Evolutionary conservation across 495 filamentous ascomycete species (phyloP).

Genomic region (Extremus antarcticus): DNA sequence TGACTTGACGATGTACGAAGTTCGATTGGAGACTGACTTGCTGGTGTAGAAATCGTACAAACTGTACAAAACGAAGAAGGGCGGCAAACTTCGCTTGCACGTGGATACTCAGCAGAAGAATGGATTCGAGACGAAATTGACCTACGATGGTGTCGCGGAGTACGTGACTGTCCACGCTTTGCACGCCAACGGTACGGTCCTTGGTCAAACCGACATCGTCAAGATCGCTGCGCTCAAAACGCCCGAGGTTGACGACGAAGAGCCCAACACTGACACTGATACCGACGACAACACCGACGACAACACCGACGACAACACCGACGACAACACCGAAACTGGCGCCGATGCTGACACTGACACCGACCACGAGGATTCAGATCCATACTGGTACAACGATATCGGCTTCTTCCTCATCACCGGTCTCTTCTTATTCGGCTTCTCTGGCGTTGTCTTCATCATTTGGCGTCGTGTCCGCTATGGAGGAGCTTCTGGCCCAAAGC

Average conservation of each 20-base stretch:
- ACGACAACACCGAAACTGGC: background rate
- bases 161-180: background rate
- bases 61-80: background rate
- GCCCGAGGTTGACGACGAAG: too few species aligned
- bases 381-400: background rate
- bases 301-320: too few species aligned
- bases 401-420: background rate
- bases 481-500: background rate
- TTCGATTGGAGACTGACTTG: too few species aligned
- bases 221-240: background rate
- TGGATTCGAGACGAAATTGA: slow-evolving; percentile 2
- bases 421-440: background rate
- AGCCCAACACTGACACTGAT: too few species aligned
- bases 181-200: background rate
- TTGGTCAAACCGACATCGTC: background rate
- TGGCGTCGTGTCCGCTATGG: background rate
- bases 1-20: background rate
- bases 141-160: slow-evolving; percentile 4
- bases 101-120: background rate
- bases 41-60: background rate
- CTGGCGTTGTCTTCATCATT: background rate
- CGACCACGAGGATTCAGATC: background rate
- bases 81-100: background rate
- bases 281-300: too few species aligned
- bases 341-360: background rate